phyloP scores from a whole-genome alignment of 2,329 filamentous ascomycete genomes.

The Fusarium cyanostomum region DNA sequence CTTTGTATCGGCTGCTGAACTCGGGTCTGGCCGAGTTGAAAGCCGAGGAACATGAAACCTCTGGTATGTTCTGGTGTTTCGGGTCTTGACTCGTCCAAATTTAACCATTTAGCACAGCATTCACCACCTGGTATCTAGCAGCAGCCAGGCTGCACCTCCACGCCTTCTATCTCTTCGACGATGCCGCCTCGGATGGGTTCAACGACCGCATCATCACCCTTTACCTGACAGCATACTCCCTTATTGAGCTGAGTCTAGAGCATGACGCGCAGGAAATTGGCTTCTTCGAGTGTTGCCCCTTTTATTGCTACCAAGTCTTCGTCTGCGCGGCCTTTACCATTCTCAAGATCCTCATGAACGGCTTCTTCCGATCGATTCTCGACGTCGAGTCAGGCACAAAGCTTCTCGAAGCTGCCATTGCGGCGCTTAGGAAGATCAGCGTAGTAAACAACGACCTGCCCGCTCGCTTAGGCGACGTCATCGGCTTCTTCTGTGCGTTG shows the following conservation, averaged over 20 bases:
- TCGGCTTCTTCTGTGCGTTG: conserved; percentile 1
- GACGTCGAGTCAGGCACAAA: neutral
- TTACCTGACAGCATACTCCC: neutral
- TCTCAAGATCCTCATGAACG: conserved; percentile 4
- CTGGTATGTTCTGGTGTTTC: too few relatives aligned
- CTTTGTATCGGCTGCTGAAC: neutral
- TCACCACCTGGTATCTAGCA: neutral
- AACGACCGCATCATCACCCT: conserved; percentile 2
- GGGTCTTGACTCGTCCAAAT: too few relatives aligned
- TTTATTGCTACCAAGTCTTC: conserved; percentile 8
- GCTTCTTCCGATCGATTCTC: neutral
- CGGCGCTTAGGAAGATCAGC: neutral
- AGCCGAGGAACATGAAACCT: too few relatives aligned
- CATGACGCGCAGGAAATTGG: neutral
- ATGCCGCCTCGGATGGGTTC: neutral
- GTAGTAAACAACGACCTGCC: conserved; percentile 9
- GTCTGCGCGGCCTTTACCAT: conserved; percentile 3
- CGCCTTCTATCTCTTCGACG: conserved; percentile 3
- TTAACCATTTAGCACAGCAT: too few relatives aligned
- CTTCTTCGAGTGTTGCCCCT: conserved; percentile 4
- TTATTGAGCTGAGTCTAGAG: neutral
- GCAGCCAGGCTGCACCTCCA: conserved; percentile 3
- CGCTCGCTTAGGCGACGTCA: neutral
- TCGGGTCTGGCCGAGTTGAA: neutral
- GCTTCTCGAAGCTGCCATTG: conserved; percentile 1